phyloP scores from a whole-genome alignment of 1,284 basidiomycete species.

The Cryptococcus sp. region DNA sequence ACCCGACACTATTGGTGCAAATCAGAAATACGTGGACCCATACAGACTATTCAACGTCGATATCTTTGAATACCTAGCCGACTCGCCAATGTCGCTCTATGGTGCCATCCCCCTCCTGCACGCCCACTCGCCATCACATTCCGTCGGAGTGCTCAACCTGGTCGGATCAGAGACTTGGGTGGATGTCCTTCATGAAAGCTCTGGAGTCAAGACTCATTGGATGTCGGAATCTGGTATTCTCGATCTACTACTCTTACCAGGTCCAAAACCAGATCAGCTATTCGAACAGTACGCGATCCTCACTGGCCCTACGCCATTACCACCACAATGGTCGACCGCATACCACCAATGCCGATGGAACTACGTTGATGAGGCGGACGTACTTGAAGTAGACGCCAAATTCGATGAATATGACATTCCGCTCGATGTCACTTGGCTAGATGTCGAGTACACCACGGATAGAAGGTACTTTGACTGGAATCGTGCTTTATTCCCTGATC shows the following conservation, averaged over 20 bases:
- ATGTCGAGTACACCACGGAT: conserved; percentile 92
- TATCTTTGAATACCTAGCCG: conserved; percentile 93
- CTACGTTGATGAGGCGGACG: conserved; percentile 85
- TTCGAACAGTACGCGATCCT: conserved; percentile 81
- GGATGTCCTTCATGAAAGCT: conserved; percentile 68
- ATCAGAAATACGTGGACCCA: conserved; percentile 74
- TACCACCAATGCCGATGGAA: conserved; percentile 99
- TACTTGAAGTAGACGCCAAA: conserved; percentile 75
- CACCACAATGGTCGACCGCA: conserved; percentile 84
- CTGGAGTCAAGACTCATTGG: conserved; percentile 80
- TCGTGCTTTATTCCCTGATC: conserved; percentile 84
- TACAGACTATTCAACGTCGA: conserved; percentile 95
- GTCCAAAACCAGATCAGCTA: conserved; percentile 72
- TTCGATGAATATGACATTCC: conserved; percentile 95
- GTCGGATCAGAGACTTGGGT: conserved; percentile 93
- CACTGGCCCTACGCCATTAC: conserved; percentile 80
- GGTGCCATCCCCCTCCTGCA: conserved; percentile 90
- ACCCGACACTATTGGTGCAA: conserved; percentile 61
- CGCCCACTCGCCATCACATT: conserved; percentile 73
- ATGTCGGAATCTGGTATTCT: conserved; percentile 94
- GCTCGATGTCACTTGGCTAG: conserved; percentile 96
- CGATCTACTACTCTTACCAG: conserved; percentile 89
- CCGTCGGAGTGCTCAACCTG: conserved; percentile 88
- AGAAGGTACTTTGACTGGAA: conserved; percentile 99
- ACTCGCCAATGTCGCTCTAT: conserved; percentile 87